Evolutionary conservation across 345 rosid species (phyloP), one percentile per base, ranked within the genome.

Genomic region (Boechera retrofracta): DNA sequence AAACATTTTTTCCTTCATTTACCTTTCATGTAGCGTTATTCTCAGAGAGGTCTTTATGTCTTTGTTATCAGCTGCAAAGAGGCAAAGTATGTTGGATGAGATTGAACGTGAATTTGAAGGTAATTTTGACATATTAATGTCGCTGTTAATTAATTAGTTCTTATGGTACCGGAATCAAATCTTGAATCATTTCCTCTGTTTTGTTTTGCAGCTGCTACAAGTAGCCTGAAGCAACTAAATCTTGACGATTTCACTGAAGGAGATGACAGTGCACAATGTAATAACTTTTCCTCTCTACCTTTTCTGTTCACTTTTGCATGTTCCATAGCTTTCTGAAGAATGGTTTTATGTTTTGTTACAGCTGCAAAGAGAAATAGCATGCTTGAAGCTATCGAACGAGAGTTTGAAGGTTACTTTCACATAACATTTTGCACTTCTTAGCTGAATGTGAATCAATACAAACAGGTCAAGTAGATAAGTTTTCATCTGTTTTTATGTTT

Each of bases 61-160:
- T 72, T 66, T 70, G 45, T 53, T 54, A 36, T 55, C 53, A 79
- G 82, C 74, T 79, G 78, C 78, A 42, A 73, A 28, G 66, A 73
- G 78, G 35, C 64, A 79, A 61, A 79, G 74, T 54, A 67, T 79
- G 82, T 61, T 79, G 47, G 82, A 79, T 52, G 78, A 79, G 53
- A 73, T 79, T 51, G 82, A 79, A 33, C 82, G 78, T 59, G 82
- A 79, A 54, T 79, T 73, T 16, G 82, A 73, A 79, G 82, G 82
- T 79, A 53, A 5, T 47, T 44, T 47, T 2, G 7, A 54, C 35
- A 45, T 9, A 29, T n/a, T 29, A 5, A 0, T 32, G n/a, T 63
- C 8, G 0, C 5, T 32, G 7, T 26, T 44, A 13, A 33, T 64
- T n/a, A 41, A 41, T 41, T 4, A 41, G 35, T 54, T 59, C 12